Conservation (phyloP, 306 rosid genomes). For the Hippophae rhamnoides region DNA sequence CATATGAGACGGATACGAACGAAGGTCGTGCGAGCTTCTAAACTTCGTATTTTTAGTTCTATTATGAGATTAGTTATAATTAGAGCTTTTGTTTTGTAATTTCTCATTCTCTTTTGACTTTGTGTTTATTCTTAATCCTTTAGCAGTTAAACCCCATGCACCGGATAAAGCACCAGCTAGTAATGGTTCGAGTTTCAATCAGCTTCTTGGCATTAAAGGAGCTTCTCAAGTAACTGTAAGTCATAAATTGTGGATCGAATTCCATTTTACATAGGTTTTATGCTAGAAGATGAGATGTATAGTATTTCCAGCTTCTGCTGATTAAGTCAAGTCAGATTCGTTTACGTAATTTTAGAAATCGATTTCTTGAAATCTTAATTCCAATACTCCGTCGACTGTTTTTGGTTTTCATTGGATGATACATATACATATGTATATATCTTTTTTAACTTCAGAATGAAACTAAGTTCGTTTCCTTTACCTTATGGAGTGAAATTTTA, state of each 20-base stretch:
- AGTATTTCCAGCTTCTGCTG: background rate
- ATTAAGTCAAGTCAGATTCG: too few relatives aligned
- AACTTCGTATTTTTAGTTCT: background rate
- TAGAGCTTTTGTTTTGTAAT: conserved; percentile 2
- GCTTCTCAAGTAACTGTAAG: conserved; percentile 52
- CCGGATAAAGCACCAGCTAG: conserved; percentile 44
- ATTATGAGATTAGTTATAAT: background rate
- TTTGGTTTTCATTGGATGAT: too few relatives aligned
- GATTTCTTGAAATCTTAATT: too few relatives aligned
- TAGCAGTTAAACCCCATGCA: conserved; percentile 41
- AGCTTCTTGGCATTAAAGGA: conserved; percentile 62
- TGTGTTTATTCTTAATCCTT: background rate
- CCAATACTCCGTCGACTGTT: too few relatives aligned
- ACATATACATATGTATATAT: too few relatives aligned
- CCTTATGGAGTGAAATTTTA: background rate
- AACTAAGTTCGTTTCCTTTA: background rate
- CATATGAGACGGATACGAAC: conserved; percentile 48
- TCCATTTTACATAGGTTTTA: background rate
- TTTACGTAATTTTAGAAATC: too few relatives aligned
- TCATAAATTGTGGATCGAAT: conserved; percentile 2
- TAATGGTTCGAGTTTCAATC: conserved; percentile 45
- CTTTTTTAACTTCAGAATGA: too few relatives aligned
- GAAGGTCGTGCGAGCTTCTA: conserved; percentile 34
- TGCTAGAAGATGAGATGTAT: background rate
- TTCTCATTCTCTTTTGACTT: background rate